Conservation (phyloP, 305 asterid genomes). For the Euphrasia arctica region DNA sequence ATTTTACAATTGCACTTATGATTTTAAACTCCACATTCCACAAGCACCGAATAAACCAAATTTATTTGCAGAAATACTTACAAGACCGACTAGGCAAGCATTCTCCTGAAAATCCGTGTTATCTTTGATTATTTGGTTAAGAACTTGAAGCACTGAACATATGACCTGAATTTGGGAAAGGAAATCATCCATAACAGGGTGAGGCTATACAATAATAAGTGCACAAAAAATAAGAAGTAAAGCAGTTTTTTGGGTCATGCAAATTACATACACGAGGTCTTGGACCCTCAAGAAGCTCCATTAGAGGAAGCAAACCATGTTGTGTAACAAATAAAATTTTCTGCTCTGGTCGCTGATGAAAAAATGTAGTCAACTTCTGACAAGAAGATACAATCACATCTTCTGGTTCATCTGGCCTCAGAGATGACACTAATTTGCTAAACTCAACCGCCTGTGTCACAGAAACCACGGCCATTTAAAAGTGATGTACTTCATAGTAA, state of each 20-base stretch:
- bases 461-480: slow-evolving; percentile 19
- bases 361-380: slow-evolving; percentile 83
- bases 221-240: slow-evolving; percentile 24
- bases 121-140: slow-evolving; percentile 87
- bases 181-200: slow-evolving; percentile 23
- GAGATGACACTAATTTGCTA: slow-evolving; percentile 77
- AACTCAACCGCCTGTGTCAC: slow-evolving; percentile 85
- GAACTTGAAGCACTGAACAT: slow-evolving; percentile 91
- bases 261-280: slow-evolving; percentile 66
- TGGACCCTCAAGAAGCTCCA: slow-evolving; percentile 96
- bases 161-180: slow-evolving; percentile 52
- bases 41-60: slow-evolving; percentile 13
- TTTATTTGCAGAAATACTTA: slow-evolving; percentile 44
- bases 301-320: slow-evolving; percentile 93
- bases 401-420: slow-evolving; percentile 95
- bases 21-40: slow-evolving; percentile 5
- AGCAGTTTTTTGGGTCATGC: slow-evolving; percentile 25
- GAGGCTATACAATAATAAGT: slow-evolving; percentile 16
- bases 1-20: slow-evolving; percentile 11
- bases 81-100: slow-evolving; percentile 98
- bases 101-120: slow-evolving; percentile 92
- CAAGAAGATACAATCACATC: slow-evolving; percentile 88
- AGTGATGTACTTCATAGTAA: not conserved
- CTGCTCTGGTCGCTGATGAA: slow-evolving; percentile 91
- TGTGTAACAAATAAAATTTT: slow-evolving; percentile 88